A percentile compares a stretch with the other conserved stretches of the same genome.
Evolutionary conservation across 169 alveolate genomes (phyloP).

Genomic region (Plasmodium inui): DNA sequence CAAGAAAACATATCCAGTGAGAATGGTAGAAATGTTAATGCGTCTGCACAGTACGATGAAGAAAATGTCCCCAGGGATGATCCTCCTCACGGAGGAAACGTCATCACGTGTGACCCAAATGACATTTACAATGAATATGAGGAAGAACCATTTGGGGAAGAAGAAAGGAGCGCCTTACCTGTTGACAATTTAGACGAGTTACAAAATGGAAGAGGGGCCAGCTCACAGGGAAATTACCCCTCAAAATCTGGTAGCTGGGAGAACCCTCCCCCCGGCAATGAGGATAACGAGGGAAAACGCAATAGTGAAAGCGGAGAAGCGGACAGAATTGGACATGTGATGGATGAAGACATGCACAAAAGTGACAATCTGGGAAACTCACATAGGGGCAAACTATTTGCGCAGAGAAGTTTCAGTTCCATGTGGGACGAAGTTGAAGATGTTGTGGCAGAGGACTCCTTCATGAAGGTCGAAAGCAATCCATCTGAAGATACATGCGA

Average conservation of each 20-base stretch:
- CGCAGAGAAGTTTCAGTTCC: background rate
- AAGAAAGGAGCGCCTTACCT: background rate
- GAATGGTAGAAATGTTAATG: background rate
- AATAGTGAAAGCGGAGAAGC: background rate
- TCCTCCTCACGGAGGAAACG: background rate
- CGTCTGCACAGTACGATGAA: background rate
- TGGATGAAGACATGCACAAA: background rate
- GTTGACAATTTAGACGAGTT: background rate
- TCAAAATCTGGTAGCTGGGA: background rate
- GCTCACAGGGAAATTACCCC: background rate
- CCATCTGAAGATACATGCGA: background rate
- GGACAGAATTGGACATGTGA: background rate
- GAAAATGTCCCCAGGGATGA: background rate
- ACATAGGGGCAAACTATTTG: background rate
- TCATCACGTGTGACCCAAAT: background rate
- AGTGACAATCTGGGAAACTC: background rate
- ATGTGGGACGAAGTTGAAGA: background rate
- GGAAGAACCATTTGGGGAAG: background rate
- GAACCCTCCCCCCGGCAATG: background rate
- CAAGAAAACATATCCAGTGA: background rate
- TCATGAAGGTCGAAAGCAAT: background rate
- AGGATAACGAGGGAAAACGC: background rate
- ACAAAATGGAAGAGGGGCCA: background rate
- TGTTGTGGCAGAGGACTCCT: background rate
- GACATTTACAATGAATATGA: background rate